These are phyloP conservation scores for Trichosanthes truncata DNA, from an alignment of 306 rosid genomes.

Conservation along the genomic window DNA sequence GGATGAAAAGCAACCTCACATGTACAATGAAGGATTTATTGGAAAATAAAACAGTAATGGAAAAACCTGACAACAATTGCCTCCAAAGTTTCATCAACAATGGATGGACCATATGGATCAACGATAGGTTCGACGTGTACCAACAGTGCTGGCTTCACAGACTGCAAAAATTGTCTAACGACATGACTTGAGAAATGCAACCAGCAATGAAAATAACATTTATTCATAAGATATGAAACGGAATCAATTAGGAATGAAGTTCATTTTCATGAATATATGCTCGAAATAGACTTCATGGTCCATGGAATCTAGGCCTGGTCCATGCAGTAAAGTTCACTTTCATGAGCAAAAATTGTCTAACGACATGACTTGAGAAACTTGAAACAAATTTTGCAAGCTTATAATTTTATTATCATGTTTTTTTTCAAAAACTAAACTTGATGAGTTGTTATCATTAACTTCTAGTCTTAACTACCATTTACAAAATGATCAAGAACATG, in stretches of 20 bases:
- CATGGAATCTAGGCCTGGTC: not conserved
- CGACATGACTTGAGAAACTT: too few species aligned
- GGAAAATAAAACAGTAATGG: conserved; percentile 16
- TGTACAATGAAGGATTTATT: not conserved
- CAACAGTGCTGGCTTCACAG: conserved; percentile 64
- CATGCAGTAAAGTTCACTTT: not conserved
- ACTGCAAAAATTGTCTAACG: conserved; percentile 25
- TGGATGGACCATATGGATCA: conserved; percentile 94
- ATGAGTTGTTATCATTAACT: too few species aligned
- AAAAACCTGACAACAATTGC: conserved; percentile 87
- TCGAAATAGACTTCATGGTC: not conserved
- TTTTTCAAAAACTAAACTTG: too few species aligned
- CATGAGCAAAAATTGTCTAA: too few species aligned
- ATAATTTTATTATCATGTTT: not conserved
- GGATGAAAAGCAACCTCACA: not conserved
- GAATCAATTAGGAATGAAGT: not conserved
- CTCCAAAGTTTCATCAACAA: conserved; percentile 71
- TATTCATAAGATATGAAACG: not conserved
- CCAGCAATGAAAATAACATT: not conserved
- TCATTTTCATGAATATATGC: not conserved
- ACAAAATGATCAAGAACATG: too few species aligned
- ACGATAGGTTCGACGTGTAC: conserved; percentile 72
- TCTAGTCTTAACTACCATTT: too few species aligned
- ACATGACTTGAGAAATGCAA: not conserved
- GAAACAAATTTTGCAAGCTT: not conserved